Evolutionary conservation across 2,329 filamentous ascomycete genomes (phyloP), one percentile per base, ranked within the genome.

Genomic region (Allantophomopsis cytisporea): DNA sequence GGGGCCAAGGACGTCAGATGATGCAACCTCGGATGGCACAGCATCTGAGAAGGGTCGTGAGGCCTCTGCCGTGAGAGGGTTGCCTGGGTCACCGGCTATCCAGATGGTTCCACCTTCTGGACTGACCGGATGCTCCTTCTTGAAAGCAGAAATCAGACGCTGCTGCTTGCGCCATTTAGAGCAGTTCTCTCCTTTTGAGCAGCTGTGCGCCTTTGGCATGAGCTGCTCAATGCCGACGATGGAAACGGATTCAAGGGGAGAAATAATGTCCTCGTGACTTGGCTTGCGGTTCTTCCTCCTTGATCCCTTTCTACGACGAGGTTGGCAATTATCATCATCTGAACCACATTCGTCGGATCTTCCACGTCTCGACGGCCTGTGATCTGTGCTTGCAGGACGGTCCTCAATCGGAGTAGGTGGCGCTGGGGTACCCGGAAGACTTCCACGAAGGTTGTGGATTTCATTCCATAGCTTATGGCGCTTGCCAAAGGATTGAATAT

Each of bases 191-290:
- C 88, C 88, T 58, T 93, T 94, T 35, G 76, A 76, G 62, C 88
- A 95, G 41, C 72, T 71, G 60, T 94, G 88, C 13, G 80, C 75
- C 61, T 85, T 88, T 5, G 87, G 87, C 40, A 94, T 71, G 39
- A 91, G 65, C 58, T 94, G 85, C 61, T 94, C 87, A 46, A 94
- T 94, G 20, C 83, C 87, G 28, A 94, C 86, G 49, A 94, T 94
- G 1, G 86, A 94, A 4, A 91, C 80, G 1, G 85, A 89, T 57
- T 94, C 84, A 42, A 79, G 72, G 2, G 85, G 85, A 1, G 80
- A 80, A 54, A 91, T 80, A 36, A 74, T 62, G 50, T 88, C 81
- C 45, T 77, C 73, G 39, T 64, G 57, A 11, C 36, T 44, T 35
- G 47, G 44, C 41, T 49, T 55, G 38, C 42, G 45, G 28, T 51